phyloP scores from a whole-genome alignment of 2,329 filamentous ascomycete genomes.

The Rhynchosporium graminicola region DNA sequence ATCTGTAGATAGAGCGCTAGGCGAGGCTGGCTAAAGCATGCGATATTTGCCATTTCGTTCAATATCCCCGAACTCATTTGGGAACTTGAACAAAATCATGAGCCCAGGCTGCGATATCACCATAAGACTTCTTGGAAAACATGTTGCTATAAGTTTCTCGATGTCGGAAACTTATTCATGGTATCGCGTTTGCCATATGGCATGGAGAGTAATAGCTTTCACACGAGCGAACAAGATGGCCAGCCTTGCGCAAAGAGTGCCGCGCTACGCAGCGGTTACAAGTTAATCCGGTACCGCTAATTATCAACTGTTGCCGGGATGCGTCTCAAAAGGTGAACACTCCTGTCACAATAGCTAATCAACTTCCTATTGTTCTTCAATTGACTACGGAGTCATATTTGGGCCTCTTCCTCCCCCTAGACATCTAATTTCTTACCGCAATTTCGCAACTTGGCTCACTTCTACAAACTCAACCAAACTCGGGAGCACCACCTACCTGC shows the following conservation, averaged over 20 bases:
- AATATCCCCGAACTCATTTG: no score
- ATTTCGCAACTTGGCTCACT: neutral
- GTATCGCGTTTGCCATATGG: no score
- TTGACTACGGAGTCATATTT: neutral
- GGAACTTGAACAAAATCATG: neutral
- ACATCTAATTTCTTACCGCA: slow-evolving; percentile 11
- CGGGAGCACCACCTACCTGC: neutral
- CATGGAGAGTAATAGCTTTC: no score
- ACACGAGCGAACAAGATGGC: no score
- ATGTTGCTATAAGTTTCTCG: no score
- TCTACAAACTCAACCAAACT: neutral
- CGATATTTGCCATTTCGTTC: no score
- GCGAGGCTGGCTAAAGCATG: no score
- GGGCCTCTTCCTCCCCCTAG: neutral
- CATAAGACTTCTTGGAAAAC: neutral
- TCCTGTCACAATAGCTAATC: slow-evolving; percentile 7
- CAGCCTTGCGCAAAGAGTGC: no score
- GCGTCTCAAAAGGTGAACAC: neutral
- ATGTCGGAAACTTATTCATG: no score
- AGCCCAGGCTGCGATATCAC: neutral
- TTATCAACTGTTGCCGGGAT: neutral
- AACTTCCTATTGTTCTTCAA: slow-evolving; percentile 6
- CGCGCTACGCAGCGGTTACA: no score
- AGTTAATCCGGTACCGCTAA: neutral
- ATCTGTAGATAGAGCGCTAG: no score